A percentile compares a stretch with the other conserved stretches of the same genome.
phyloP scores from a whole-genome alignment of 805 yeast genomes.

The Diddensiella santjacobensis region DNA sequence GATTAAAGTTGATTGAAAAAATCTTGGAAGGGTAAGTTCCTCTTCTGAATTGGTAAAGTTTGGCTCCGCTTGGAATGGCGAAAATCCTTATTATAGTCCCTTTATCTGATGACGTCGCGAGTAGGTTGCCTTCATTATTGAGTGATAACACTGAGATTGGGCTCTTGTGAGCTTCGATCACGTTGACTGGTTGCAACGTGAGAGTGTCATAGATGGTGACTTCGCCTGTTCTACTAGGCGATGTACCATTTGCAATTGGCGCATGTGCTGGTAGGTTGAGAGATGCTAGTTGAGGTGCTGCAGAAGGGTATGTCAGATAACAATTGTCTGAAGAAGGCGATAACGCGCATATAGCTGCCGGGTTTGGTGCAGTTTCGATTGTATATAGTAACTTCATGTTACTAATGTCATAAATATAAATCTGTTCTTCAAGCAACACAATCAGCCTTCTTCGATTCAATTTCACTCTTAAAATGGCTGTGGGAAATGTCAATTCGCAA shows the following conservation, averaged over 20 bases:
- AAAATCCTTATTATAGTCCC: conserved; percentile 90
- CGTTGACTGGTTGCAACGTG: conserved; percentile 69
- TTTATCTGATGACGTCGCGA: conserved; percentile 85
- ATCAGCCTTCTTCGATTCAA: conserved; percentile 79
- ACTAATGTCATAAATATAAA: conserved; percentile 83
- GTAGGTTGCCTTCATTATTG: conserved; percentile 68
- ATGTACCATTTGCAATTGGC: conserved; percentile 17
- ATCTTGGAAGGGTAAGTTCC: conserved; percentile 84
- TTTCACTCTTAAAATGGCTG: conserved; percentile 64
- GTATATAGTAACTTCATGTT: conserved; percentile 80
- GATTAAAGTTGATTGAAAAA: conserved; percentile 69
- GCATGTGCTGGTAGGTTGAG: conserved; percentile 18
- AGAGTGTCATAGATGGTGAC: conserved; percentile 77
- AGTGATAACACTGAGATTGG: conserved; percentile 65
- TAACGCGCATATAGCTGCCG: conserved; percentile 36
- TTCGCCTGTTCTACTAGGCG: conserved; percentile 46
- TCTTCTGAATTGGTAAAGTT: conserved; percentile 69
- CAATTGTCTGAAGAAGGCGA: conserved; percentile 44
- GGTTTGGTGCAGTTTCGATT: conserved; percentile 54
- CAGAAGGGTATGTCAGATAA: conserved; percentile 53
- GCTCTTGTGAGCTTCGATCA: conserved; percentile 82
- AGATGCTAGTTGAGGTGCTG: conserved; percentile 32
- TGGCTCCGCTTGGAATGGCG: conserved; percentile 50
- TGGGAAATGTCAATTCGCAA: conserved; percentile 86
- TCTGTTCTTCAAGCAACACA: conserved; percentile 74